Conservation (phyloP, 1,284 basidiomycete genomes). For the Sporisorium scitamineum region DNA sequence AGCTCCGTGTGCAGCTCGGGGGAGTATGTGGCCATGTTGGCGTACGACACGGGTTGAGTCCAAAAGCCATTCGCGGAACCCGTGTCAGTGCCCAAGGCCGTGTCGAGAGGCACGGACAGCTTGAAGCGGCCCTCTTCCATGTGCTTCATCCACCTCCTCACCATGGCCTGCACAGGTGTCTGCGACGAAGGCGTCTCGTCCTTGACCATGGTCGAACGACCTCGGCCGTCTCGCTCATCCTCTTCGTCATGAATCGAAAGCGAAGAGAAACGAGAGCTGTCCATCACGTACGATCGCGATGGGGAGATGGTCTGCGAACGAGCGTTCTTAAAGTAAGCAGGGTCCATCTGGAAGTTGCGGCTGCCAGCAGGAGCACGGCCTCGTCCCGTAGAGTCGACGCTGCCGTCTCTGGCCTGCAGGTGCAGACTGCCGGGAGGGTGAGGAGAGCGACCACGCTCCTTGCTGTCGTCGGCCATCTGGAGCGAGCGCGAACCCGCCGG, state of each 20-base stretch:
- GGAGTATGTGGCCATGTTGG: constrained; percentile 70
- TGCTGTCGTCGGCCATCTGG: constrained; percentile 36
- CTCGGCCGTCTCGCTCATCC: constrained; percentile 41
- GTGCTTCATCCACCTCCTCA: constrained; percentile 80
- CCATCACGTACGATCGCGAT: constrained; percentile 58
- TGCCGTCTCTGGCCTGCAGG: constrained; percentile 53
- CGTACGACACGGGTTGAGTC: constrained; percentile 58
- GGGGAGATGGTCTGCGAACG: constrained; percentile 58
- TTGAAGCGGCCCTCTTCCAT: constrained; percentile 79
- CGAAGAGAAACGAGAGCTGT: constrained; percentile 54
- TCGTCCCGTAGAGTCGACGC: constrained; percentile 46
- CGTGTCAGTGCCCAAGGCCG: constrained; percentile 74
- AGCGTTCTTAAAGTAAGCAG: constrained; percentile 59
- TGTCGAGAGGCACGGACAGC: constrained; percentile 78
- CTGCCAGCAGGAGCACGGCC: constrained; percentile 47
- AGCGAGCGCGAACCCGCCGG: constrained; percentile 44
- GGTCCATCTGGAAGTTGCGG: constrained; percentile 58
- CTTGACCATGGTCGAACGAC: constrained; percentile 48
- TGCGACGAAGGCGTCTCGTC: constrained; percentile 46
- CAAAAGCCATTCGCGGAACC: constrained; percentile 57
- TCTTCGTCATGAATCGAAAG: constrained; percentile 53
- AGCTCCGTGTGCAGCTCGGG: constrained; percentile 76
- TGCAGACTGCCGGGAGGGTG: constrained; percentile 44
- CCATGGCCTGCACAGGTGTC: constrained; percentile 74
- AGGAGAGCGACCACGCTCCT: constrained; percentile 47